Evolutionary conservation across 768 basidiomycete species (phyloP).

Genomic region (Serendipita indica): DNA sequence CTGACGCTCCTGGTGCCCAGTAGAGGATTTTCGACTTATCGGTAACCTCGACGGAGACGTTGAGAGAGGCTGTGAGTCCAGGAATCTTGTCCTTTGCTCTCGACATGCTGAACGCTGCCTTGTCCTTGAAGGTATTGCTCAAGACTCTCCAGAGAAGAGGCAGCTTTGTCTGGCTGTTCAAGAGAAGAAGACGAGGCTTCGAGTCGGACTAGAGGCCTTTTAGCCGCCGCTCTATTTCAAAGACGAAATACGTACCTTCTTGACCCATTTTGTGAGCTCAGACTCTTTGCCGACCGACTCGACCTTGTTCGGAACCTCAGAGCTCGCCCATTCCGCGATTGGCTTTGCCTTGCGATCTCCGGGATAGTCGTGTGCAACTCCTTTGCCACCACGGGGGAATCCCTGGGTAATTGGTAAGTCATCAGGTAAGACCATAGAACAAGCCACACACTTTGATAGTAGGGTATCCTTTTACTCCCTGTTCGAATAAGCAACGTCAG

Average conservation of each 20-base stretch:
- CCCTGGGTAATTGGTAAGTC: constrained; percentile 28
- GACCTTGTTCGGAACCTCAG: constrained; percentile 57
- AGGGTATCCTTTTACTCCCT: constrained; percentile 81
- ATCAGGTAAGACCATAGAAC: constrained; percentile 2
- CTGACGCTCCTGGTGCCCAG: constrained; percentile 46
- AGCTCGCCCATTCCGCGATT: constrained; percentile 61
- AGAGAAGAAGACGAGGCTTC: constrained; percentile 44
- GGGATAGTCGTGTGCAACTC: constrained; percentile 51
- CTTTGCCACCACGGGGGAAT: constrained; percentile 60
- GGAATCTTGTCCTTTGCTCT: constrained; percentile 51
- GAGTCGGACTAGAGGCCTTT: not conserved
- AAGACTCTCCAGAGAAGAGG: constrained; percentile 73
- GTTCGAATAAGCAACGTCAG: not conserved
- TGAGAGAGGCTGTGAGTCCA: constrained; percentile 19
- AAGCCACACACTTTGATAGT: constrained; percentile 56
- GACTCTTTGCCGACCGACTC: constrained; percentile 34
- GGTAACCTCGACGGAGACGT: constrained; percentile 12
- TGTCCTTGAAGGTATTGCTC: constrained; percentile 51
- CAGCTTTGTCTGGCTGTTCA: constrained; percentile 60
- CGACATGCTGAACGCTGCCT: constrained; percentile 47
- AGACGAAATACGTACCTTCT: constrained; percentile 35
- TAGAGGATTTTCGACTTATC: constrained; percentile 54
- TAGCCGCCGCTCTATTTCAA: no score
- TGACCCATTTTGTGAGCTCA: constrained; percentile 48
- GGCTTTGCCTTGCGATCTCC: constrained; percentile 55